A percentile compares a stretch with the other conserved stretches of the same genome.
Evolutionary conservation across 176 grass and related monocot genomes (phyloP).

Genomic region (Avena insularis): DNA sequence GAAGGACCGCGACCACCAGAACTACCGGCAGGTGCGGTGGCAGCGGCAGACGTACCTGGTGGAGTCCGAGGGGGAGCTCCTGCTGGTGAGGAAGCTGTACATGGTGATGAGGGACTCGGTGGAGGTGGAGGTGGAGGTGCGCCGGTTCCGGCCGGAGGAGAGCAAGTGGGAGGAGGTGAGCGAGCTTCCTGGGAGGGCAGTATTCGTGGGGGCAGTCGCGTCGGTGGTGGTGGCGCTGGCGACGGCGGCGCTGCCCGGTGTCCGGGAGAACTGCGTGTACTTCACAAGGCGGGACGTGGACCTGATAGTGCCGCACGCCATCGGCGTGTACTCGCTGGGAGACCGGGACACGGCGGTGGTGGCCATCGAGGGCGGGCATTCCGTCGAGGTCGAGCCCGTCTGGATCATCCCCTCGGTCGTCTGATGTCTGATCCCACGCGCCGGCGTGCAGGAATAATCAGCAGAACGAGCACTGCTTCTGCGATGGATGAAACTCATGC

Average conservation of each 20-base stretch:
- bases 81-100: constrained; percentile 43
- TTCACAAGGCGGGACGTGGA: constrained; percentile 23
- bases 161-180: constrained; percentile 8
- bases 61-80: constrained; percentile 22
- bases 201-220: constrained; percentile 43
- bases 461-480: background rate
- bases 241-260: background rate
- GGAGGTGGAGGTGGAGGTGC: constrained; percentile 28
- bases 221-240: constrained; percentile 7
- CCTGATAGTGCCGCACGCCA: constrained; percentile 28
- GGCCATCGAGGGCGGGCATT: constrained; percentile 35
- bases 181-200: constrained; percentile 23
- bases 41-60: background rate
- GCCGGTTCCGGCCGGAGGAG: background rate
- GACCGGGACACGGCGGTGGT: constrained; percentile 16
- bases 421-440: background rate
- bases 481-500: background rate
- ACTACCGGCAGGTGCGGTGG: background rate
- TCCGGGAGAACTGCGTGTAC: constrained; percentile 35
- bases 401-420: constrained; percentile 3
- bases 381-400: constrained; percentile 21
- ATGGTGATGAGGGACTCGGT: background rate
- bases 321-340: constrained; percentile 21
- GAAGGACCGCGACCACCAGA: background rate
- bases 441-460: background rate